Percentiles rank a stretch among this genome's conserved stretches.
phyloP scores from a whole-genome alignment of 2,329 filamentous ascomycete genomes.

The Cladophialophora immunda region DNA sequence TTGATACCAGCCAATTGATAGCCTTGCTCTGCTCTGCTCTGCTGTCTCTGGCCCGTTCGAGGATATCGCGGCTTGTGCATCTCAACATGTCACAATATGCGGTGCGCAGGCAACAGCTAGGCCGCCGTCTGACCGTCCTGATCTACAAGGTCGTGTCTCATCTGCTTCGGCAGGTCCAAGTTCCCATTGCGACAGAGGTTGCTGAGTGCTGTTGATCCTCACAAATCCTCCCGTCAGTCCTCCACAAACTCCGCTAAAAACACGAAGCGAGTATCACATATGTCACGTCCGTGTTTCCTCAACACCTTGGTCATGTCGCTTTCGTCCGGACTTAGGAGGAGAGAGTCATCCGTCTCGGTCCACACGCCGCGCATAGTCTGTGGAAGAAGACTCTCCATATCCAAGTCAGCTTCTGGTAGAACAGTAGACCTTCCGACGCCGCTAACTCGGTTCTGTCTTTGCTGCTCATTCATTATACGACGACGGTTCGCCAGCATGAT shows the following conservation, averaged over 20 bases:
- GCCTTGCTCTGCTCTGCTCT: too few relatives aligned
- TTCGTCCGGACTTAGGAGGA: conserved; percentile 46
- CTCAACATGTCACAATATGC: too few relatives aligned
- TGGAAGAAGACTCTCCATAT: conserved; percentile 49
- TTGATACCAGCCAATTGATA: too few relatives aligned
- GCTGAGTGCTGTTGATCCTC: neutral
- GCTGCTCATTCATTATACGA: conserved; percentile 33
- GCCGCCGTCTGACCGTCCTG: too few relatives aligned
- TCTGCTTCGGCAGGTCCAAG: too few relatives aligned
- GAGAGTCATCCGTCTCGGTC: conserved; percentile 56
- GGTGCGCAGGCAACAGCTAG: too few relatives aligned
- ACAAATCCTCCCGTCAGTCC: neutral
- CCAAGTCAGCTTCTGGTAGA: neutral
- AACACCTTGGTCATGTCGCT: conserved; percentile 48
- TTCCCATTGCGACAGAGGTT: neutral
- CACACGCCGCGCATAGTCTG: conserved; percentile 55
- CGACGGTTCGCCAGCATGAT: conserved; percentile 21
- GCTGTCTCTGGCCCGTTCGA: too few relatives aligned
- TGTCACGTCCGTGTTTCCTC: conserved; percentile 55
- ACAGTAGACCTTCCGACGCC: neutral
- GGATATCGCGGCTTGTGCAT: too few relatives aligned
- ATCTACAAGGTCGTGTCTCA: too few relatives aligned
- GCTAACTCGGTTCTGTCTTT: conserved; percentile 45
- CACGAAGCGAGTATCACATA: conserved; percentile 25
- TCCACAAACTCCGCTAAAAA: conserved; percentile 13